Conservation (phyloP, 768 basidiomycete species). For the Phylloporus rhodoxanthus region DNA sequence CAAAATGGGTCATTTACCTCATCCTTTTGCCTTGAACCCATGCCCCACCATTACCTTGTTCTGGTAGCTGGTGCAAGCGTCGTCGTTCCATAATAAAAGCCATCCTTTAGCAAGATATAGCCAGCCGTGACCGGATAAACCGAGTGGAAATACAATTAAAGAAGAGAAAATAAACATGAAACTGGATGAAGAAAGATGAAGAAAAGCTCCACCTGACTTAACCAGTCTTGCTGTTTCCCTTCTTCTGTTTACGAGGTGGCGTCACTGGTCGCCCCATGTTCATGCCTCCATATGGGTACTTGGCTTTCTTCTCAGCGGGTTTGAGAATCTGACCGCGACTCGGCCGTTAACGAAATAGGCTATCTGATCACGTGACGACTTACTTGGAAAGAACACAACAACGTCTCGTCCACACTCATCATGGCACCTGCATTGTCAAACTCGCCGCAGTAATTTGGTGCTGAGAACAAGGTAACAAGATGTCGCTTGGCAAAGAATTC, state of each 20-base stretch:
- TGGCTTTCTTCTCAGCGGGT: conserved; percentile 97
- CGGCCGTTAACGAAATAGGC: background rate
- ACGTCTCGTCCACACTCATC: conserved; percentile 99
- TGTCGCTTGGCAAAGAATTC: conserved; percentile 99
- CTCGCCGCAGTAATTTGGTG: conserved; percentile 92
- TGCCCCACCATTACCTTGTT: conserved; percentile 12
- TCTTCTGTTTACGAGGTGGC: conserved; percentile 96
- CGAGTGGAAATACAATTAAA: conserved; percentile 20
- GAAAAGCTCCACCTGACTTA: conserved; percentile 26
- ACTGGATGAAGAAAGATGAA: conserved; percentile 26
- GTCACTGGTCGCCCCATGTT: conserved; percentile 87
- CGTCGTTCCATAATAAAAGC: conserved; percentile 14
- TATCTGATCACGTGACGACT: conserved; percentile 19
- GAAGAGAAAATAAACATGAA: conserved; percentile 28
- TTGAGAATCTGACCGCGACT: conserved; percentile 94
- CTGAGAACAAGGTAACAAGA: conserved; percentile 94
- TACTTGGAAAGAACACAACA: conserved; percentile 97
- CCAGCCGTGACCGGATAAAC: conserved; percentile 23
- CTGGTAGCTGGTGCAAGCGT: conserved; percentile 11
- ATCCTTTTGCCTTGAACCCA: conserved; percentile 7
- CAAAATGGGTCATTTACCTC: conserved; percentile 20
- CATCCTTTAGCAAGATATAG: conserved; percentile 27
- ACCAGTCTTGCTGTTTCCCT: conserved; percentile 79
- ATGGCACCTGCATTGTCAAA: conserved; percentile 99
- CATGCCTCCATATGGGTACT: conserved; percentile 84